phyloP scores from a whole-genome alignment of 2,329 filamentous ascomycete species.

The Penicillium sp. region DNA sequence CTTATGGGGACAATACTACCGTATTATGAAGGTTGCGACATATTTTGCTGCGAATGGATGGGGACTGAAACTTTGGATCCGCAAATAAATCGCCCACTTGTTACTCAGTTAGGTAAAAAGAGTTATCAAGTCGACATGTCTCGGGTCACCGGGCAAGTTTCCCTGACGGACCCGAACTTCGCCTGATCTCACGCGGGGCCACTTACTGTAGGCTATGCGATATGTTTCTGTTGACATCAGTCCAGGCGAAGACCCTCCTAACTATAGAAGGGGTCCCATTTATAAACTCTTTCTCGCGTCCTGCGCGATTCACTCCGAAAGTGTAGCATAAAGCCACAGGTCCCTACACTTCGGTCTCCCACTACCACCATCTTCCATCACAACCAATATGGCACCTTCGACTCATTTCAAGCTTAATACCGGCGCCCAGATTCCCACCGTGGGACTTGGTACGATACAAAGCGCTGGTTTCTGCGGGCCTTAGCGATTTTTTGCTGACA shows the following conservation, averaged over 20 bases:
- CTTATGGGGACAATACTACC: no score
- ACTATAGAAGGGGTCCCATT: background rate
- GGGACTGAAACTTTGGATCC: background rate
- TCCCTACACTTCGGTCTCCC: background rate
- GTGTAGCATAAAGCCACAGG: background rate
- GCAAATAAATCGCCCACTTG: background rate
- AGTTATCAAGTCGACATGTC: background rate
- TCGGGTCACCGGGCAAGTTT: background rate
- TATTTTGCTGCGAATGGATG: background rate
- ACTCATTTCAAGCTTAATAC: constrained; percentile 33
- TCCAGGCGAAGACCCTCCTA: background rate
- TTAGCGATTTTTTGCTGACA: background rate
- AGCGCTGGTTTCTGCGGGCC: background rate
- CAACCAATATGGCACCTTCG: constrained; percentile 3
- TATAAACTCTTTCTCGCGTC: background rate
- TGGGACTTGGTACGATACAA: constrained; percentile 28
- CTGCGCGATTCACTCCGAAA: background rate
- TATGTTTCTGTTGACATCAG: background rate
- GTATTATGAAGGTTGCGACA: no score
- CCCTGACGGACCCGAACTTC: background rate
- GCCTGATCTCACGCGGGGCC: background rate
- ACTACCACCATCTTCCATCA: background rate
- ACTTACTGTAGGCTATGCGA: background rate
- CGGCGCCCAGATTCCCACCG: constrained; percentile 37
- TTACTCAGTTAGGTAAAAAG: background rate